Base-by-base conservation (phyloP, 768 basidiomycete genomes). In the Trametes punicea region DNA sequence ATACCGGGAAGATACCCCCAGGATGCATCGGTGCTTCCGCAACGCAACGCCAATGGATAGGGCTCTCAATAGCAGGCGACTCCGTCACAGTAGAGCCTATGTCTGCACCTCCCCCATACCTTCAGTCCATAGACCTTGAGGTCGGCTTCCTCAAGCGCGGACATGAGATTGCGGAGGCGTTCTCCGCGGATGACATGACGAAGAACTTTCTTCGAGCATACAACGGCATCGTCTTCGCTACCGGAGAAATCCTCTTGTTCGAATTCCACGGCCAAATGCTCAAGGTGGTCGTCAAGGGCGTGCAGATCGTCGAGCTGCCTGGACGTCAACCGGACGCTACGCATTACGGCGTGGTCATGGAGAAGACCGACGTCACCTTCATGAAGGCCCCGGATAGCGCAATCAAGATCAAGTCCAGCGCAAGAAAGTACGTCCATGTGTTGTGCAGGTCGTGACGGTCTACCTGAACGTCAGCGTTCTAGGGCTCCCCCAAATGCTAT, bases 401-500 rank as follows among this genome's bases (percentile, higher is more conserved):
- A 5, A 93, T 99, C 71, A 95, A 89, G 74, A 77, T 99, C 66
- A 98, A 94, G 74, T 86, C 91, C 26, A 93, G 90, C 62, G 84
- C 89, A 2, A 97, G 89, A 71, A 91, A 90, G 93, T 93, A 46
- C 60, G 67, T 44, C 20, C 41, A 29, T 27, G 82, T 62, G n/a
- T 36, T 5, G n/a, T 8, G 4, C n/a, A 21, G 44, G 38, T 9
- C 54, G 41, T 51, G 5, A 18, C 31, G 48, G 34, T 46, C 8
- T 42, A 2, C 20, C 29, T 39, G 10, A 46, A 21, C 15, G 57
- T 31, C 45, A 18, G 45, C 20, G 3, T 8, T 11, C 6, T 56
- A 95, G 93, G 64, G 84, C 91, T 0, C 86, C 93, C 5, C 84
- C 94, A 6, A 98, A 98, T 68, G 93, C 97, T 0, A 96, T 99